A percentile compares a stretch with the other conserved stretches of the same genome.
Conservation (phyloP, 2,329 filamentous ascomycete species). For the Talaromyces albobiverticillius region DNA sequence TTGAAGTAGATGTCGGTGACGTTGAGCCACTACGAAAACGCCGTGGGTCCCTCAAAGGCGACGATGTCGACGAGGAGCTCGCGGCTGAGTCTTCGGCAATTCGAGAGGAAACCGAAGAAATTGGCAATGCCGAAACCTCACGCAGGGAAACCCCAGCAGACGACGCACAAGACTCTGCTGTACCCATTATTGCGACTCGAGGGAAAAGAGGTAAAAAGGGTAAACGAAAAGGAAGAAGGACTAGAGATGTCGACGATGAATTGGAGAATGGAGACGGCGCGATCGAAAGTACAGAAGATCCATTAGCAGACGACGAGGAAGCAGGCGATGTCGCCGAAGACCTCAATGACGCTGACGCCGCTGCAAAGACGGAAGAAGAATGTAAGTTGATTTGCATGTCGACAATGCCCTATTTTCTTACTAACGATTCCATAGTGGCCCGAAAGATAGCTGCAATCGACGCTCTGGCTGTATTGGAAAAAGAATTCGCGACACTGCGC, state of each 20-base stretch:
- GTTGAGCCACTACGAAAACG: conserved; percentile 42
- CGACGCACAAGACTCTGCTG: conserved; percentile 30
- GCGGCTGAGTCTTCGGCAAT: conserved; percentile 32
- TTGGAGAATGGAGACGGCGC: conserved; percentile 35
- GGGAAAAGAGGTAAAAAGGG: conserved; percentile 45
- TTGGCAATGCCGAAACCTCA: conserved; percentile 24
- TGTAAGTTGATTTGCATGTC: conserved; percentile 32
- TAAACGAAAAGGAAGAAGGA: conserved; percentile 45
- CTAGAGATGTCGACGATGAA: conserved; percentile 37
- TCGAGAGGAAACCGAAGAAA: conserved; percentile 35
- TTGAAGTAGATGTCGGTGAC: conserved; percentile 32
- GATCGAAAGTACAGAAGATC: conserved; percentile 44
- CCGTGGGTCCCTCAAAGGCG: conserved; percentile 37
- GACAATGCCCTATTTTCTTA: conserved; percentile 13
- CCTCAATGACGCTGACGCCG: conserved; percentile 42
- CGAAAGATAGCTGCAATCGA: conserved; percentile 78
- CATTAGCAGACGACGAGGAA: conserved; percentile 50
- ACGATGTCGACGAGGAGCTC: conserved; percentile 31
- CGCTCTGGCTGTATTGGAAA: conserved; percentile 75
- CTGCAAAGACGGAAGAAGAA: conserved; percentile 53
- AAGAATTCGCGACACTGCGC: conserved; percentile 81
- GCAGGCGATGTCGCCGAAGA: conserved; percentile 47
- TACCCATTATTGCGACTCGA: conserved; percentile 29
- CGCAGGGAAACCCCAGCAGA: conserved; percentile 30
- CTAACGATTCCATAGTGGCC: conserved; percentile 56